Conservation (phyloP, 306 rosid species). For the Cucumis cinereus region DNA sequence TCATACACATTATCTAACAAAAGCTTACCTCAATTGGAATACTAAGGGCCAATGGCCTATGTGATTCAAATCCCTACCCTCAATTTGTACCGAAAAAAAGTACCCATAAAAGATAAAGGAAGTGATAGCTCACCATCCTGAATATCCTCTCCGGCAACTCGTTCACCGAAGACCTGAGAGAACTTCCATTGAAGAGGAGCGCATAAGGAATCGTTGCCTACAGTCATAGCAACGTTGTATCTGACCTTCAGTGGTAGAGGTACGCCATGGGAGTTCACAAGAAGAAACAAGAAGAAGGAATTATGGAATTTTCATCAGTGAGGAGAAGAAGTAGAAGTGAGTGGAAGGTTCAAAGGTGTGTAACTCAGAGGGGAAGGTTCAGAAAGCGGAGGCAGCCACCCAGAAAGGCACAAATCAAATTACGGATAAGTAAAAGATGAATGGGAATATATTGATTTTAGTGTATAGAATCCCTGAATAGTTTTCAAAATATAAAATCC, state of each 20-base stretch:
- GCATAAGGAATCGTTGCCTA: slow-evolving; percentile 10
- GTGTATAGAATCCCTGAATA: too few species aligned
- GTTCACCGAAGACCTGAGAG: slow-evolving; percentile 42
- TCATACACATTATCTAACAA: too few species aligned
- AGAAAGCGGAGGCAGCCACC: neutral
- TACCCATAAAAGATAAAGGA: neutral
- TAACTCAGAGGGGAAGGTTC: neutral
- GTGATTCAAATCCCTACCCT: too few species aligned
- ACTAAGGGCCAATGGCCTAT: too few species aligned
- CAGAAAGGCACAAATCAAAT: neutral
- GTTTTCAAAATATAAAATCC: too few species aligned
- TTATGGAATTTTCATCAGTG: neutral
- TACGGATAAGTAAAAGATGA: too few species aligned
- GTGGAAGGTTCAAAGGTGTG: neutral
- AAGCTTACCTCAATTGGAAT: too few species aligned
- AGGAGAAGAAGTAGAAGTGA: neutral
- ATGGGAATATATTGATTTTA: too few species aligned
- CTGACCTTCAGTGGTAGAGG: neutral
- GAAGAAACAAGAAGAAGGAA: neutral
- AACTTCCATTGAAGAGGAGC: slow-evolving; percentile 29
- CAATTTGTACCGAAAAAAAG: too few species aligned
- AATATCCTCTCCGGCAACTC: slow-evolving; percentile 30
- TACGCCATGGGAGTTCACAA: slow-evolving; percentile 3
- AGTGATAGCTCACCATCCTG: slow-evolving; percentile 24
- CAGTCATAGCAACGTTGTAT: slow-evolving; percentile 16